Evolutionary conservation across 2,329 filamentous ascomycete genomes (phyloP).

Genomic region (Monosporascus cannonballus): DNA sequence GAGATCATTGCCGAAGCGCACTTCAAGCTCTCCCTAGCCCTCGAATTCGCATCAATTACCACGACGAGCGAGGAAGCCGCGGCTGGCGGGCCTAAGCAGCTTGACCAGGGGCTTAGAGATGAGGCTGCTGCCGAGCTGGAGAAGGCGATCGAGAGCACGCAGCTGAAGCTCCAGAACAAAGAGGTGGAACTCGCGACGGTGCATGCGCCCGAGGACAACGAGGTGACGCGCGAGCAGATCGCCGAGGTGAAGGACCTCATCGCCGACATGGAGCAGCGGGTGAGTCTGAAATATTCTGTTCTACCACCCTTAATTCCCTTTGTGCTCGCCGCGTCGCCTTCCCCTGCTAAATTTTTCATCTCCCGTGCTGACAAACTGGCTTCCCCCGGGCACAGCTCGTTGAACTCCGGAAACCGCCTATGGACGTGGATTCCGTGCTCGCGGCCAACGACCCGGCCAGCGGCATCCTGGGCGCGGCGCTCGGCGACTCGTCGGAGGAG

Average conservation of each 20-base stretch:
- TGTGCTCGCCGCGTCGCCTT: conserved; percentile 16
- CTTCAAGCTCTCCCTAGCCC: conserved; percentile 89
- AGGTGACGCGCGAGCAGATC: conserved; percentile 56
- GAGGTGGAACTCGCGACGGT: conserved; percentile 59
- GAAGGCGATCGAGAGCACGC: conserved; percentile 66
- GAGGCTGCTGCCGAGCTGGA: conserved; percentile 68
- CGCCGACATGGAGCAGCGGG: conserved; percentile 70
- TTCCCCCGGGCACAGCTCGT: conserved; percentile 42
- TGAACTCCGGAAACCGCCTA: conserved; percentile 61
- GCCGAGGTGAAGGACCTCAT: conserved; percentile 72
- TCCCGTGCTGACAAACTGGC: conserved; percentile 10
- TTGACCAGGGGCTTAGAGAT: conserved; percentile 65
- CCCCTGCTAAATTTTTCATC: conserved; percentile 6
- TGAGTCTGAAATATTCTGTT: conserved; percentile 32
- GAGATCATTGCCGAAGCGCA: conserved; percentile 89
- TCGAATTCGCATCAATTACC: conserved; percentile 86
- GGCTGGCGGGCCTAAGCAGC: conserved; percentile 38
- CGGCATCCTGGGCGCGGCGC: conserved; percentile 57
- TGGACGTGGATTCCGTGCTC: conserved; percentile 51
- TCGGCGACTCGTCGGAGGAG: conserved; percentile 56
- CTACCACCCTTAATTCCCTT: conserved; percentile 10
- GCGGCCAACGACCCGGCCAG: conserved; percentile 43
- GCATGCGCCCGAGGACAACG: conserved; percentile 61
- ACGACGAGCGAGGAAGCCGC: conserved; percentile 47
- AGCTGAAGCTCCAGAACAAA: conserved; percentile 63